Evolutionary conservation across 345 rosid species (phyloP).

Genomic region (Salix koriyanagi): DNA sequence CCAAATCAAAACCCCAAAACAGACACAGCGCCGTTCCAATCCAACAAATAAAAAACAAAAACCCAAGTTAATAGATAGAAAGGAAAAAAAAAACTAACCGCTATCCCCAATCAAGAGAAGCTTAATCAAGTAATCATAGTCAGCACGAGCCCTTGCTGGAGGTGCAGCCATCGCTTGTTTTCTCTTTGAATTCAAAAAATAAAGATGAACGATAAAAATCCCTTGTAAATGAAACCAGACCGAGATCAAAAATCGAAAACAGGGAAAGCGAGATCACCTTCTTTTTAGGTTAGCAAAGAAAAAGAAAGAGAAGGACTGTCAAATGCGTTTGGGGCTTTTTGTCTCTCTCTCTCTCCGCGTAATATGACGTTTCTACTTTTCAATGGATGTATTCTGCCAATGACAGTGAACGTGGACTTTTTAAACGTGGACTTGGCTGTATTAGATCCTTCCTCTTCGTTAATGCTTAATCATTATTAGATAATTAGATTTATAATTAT

Average conservation of each 20-base stretch:
- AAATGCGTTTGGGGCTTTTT: background rate
- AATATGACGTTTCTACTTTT: background rate
- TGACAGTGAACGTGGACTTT: background rate
- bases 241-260: background rate
- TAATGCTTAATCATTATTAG: background rate
- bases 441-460: background rate
- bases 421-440: background rate
- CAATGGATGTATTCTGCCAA: background rate
- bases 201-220: background rate
- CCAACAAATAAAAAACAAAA: background rate
- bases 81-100: conserved; percentile 17
- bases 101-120: conserved; percentile 34
- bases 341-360: background rate
- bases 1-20: background rate
- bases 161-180: conserved; percentile 24
- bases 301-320: background rate
- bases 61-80: background rate
- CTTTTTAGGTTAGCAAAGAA: background rate
- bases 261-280: background rate
- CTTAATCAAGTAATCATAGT: conserved; percentile 31
- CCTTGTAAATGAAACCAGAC: background rate
- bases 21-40: background rate
- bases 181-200: background rate
- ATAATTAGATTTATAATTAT: too few species aligned
- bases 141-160: conserved; percentile 35